Percentiles rank a stretch among this genome's conserved stretches.
These are phyloP conservation scores for Trametes polyzona DNA, from an alignment of 1,284 basidiomycete species.

Conservation along the genomic window DNA sequence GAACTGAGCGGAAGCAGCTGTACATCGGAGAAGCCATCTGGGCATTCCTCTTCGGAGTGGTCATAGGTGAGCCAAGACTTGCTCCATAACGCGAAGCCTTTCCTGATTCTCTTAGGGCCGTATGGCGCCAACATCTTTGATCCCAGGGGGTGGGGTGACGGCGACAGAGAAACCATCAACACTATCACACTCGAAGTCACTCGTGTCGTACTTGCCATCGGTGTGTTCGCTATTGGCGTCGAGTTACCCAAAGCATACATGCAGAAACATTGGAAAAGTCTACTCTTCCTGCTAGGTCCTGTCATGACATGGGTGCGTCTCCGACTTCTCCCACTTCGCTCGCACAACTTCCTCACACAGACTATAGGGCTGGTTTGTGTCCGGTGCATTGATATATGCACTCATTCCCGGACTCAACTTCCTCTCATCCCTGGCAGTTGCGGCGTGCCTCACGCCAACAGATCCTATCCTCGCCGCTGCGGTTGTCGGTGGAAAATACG, in stretches of 20 bases:
- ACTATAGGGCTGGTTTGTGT: slow-evolving; percentile 87
- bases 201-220: slow-evolving; percentile 94
- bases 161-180: slow-evolving; percentile 57
- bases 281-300: slow-evolving; percentile 86
- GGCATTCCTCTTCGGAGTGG: slow-evolving; percentile 94
- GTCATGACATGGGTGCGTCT: slow-evolving; percentile 88
- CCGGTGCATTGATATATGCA: slow-evolving; percentile 86
- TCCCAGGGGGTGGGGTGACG: slow-evolving; percentile 81
- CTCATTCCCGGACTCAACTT: slow-evolving; percentile 88
- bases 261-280: slow-evolving; percentile 86
- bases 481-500: slow-evolving; percentile 96
- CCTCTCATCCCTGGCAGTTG: slow-evolving; percentile 86
- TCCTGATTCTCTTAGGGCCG: slow-evolving; percentile 58
- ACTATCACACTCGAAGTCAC: slow-evolving; percentile 89
- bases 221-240: slow-evolving; percentile 98
- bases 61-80: slow-evolving; percentile 62
- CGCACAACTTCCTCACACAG: neutral
- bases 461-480: slow-evolving; percentile 93
- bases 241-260: slow-evolving; percentile 95
- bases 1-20: slow-evolving; percentile 48
- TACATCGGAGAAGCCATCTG: slow-evolving; percentile 98
- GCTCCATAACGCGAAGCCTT: neutral
- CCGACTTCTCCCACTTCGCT: neutral
- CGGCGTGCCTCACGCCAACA: slow-evolving; percentile 94
- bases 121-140: slow-evolving; percentile 87